Evolutionary conservation across 2,329 filamentous ascomycete species (phyloP).

Genomic region (Aureobasidium sp.): DNA sequence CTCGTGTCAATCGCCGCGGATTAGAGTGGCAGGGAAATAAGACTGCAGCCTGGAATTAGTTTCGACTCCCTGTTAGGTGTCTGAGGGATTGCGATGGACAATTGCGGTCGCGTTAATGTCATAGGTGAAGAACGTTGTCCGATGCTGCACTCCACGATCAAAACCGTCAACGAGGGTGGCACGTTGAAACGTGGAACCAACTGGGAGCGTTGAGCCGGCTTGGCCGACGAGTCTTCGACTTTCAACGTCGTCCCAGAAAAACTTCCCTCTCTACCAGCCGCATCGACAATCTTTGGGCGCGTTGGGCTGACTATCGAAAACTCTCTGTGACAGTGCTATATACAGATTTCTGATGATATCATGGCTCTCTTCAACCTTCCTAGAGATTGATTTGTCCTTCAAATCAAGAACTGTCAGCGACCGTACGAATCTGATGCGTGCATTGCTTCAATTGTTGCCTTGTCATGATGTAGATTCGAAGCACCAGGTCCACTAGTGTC

Average conservation of each 20-base stretch:
- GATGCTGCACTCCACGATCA: slow-evolving; percentile 1
- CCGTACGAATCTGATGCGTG: too few relatives aligned
- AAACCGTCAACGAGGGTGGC: background rate
- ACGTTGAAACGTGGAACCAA: slow-evolving; percentile 11
- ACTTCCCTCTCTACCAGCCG: background rate
- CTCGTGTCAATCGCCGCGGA: slow-evolving; percentile 10
- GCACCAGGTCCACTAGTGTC: too few relatives aligned
- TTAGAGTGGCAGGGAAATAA: background rate
- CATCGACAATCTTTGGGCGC: background rate
- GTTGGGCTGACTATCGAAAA: slow-evolving; percentile 3
- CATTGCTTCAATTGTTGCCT: too few relatives aligned
- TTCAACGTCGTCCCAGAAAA: background rate
- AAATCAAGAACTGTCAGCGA: too few relatives aligned
- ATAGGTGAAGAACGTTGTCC: background rate
- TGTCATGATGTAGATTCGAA: too few relatives aligned
- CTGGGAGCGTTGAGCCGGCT: slow-evolving; percentile 1
- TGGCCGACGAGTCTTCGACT: background rate
- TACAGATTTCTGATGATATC: background rate
- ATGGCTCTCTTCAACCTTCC: too few relatives aligned
- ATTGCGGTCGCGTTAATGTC: background rate
- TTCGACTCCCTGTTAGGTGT: background rate
- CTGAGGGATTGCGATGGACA: background rate
- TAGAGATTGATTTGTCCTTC: too few relatives aligned
- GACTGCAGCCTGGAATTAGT: background rate
- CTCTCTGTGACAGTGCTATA: slow-evolving; percentile 2